Evolutionary conservation across 2,329 filamentous ascomycete genomes (phyloP).

Genomic region (Cryoendolithus antarcticus): DNA sequence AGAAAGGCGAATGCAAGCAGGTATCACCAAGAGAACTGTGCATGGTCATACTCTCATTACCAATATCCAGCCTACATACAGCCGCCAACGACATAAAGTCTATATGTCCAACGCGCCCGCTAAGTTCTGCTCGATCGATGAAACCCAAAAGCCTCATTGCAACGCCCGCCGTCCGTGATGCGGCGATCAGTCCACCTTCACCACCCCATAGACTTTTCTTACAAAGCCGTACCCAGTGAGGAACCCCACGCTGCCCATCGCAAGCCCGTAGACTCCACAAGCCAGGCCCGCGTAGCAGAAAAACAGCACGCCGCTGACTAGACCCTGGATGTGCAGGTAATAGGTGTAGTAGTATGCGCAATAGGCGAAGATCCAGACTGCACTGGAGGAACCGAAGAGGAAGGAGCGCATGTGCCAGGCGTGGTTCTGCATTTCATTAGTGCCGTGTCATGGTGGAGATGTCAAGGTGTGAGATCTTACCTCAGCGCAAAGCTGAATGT

Average conservation of each 20-base stretch:
- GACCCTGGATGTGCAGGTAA: slow-evolving; percentile 68
- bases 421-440: slow-evolving; percentile 47
- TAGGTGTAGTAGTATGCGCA: slow-evolving; percentile 73
- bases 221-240: slow-evolving; percentile 75
- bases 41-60: too few species aligned
- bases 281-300: slow-evolving; percentile 76
- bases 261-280: slow-evolving; percentile 66
- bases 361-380: slow-evolving; percentile 72
- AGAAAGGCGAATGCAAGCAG: too few species aligned
- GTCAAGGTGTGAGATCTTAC: slow-evolving; percentile 25
- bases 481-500: slow-evolving; percentile 70
- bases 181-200: slow-evolving; percentile 24
- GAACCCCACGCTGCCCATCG: slow-evolving; percentile 77
- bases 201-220: slow-evolving; percentile 57
- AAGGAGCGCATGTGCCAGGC: slow-evolving; percentile 92
- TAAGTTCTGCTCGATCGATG: too few species aligned
- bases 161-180: too few species aligned
- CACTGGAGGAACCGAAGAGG: slow-evolving; percentile 61
- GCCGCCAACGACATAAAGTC: too few species aligned
- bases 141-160: too few species aligned
- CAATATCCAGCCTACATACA: too few species aligned
- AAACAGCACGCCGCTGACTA: slow-evolving; percentile 68
- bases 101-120: too few species aligned
- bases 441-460: not conserved
- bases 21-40: too few species aligned